phyloP scores from a whole-genome alignment of 202 grass and related monocot genomes.

The Digitaria exilis region DNA sequence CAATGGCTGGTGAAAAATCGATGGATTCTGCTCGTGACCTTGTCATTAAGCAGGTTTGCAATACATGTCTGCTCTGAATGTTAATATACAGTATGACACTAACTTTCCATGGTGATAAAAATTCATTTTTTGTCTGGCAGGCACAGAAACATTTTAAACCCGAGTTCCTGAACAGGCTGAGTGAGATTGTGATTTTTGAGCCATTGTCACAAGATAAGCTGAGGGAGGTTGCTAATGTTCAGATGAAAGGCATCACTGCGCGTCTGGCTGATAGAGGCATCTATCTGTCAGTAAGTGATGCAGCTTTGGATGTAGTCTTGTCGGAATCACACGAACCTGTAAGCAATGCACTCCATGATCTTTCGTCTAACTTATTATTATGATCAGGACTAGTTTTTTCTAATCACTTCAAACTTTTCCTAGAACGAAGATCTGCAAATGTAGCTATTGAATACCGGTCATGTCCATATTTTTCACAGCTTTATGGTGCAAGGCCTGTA shows the following conservation, averaged over 20 bases:
- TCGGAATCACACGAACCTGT: constrained; percentile 49
- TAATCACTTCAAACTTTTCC: not conserved
- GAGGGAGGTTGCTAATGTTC: constrained; percentile 42
- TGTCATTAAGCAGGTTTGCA: constrained; percentile 38
- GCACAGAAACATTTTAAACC: constrained; percentile 55
- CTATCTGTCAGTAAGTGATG: constrained; percentile 32
- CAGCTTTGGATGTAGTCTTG: constrained; percentile 43
- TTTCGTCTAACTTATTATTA: not conserved
- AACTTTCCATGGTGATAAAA: not conserved
- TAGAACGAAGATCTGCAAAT: no score
- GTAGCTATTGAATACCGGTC: not conserved
- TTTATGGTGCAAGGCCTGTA: constrained; percentile 57
- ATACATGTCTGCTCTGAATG: not conserved
- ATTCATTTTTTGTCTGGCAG: constrained; percentile 9
- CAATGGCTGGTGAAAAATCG: constrained; percentile 28
- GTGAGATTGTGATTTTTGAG: constrained; percentile 64
- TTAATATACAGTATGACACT: not conserved
- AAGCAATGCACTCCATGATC: not conserved
- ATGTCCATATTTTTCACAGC: not conserved
- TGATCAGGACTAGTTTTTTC: not conserved
- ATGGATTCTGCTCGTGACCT: constrained; percentile 31
- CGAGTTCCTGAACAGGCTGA: constrained; percentile 54
- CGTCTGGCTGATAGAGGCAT: constrained; percentile 40
- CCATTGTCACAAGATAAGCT: constrained; percentile 48
- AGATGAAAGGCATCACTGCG: constrained; percentile 47